Evolutionary conservation across 1,284 basidiomycete species (phyloP), one percentile per base, ranked within the genome.

Genomic region (Sanguinoderma infundibulare): DNA sequence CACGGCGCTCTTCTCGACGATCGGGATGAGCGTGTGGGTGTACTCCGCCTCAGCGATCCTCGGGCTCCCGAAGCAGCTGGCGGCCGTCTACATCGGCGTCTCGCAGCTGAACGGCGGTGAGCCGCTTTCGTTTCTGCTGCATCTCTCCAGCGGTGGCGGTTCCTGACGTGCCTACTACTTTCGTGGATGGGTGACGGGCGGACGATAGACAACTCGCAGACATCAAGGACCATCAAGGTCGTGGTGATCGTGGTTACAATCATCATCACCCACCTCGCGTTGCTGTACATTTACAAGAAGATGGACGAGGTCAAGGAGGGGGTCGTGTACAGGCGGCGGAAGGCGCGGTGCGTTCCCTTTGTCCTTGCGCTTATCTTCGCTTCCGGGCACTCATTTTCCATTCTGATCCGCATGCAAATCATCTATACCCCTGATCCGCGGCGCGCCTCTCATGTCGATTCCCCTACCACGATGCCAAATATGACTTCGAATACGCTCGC

Each of bases 271-370:
- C 62, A 92, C 49, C 72, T 78, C 34, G 91, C 94, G 0, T 89
- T 92, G 75, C 94, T 91, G 87, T 97, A 91, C 73, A 91, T 97
- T 69, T 86, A 86, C 69, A 78, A 73, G 50, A 74, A 87, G 74
- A 93, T 97, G 86, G 86, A 89, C 70, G 79, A 83, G 64, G 89
- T 87, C 28, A 91, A 94, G 67, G 85, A 89, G 0, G 72, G 77
- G 0, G 86, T 97, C 14, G 87, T 96, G 69, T 87, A 92, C 57
- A 83, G 83, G 38, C 81, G 89, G 49, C 83, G 94, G 54, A 64
- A 67, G 14, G 46, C 46, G n/a, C 26, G 28, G 46, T 47, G 28
- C 28, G 26, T 49, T 32, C 17, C 2, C 1, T 47, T 28, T 28
- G 6, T 49, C n/a, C 28, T 17, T 3, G 5, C 15, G 17, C 28